These are phyloP conservation scores for Podila clonocystis DNA, from an alignment of 192 early-diverging fungal species.

Conservation along the genomic window DNA sequence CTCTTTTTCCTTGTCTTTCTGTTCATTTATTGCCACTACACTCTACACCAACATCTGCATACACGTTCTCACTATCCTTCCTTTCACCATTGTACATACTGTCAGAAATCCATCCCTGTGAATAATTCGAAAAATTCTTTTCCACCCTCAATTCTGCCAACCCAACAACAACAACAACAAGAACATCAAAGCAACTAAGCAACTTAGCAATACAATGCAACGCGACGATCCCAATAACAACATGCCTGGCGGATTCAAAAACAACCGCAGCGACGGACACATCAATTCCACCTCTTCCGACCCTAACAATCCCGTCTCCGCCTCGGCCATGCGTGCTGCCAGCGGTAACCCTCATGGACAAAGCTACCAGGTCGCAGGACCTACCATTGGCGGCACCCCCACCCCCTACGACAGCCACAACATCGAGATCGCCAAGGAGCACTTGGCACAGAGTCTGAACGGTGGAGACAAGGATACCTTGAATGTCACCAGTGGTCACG, in stretches of 20 bases:
- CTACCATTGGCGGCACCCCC: constrained; percentile 10
- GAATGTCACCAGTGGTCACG: neutral
- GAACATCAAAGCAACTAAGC: neutral
- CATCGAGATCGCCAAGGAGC: constrained; percentile 1
- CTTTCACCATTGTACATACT: neutral
- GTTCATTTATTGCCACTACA: neutral
- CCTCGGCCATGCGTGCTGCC: constrained; percentile 21
- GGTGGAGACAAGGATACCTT: neutral
- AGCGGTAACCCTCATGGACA: constrained; percentile 14
- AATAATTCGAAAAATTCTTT: too few relatives aligned
- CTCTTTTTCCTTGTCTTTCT: neutral
- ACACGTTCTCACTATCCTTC: neutral
- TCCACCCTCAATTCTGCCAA: neutral
- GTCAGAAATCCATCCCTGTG: too few relatives aligned
- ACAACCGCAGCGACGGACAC: neutral
- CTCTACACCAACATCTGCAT: neutral
- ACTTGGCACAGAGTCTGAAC: neutral
- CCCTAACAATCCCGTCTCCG: neutral
- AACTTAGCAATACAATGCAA: constrained; percentile 8
- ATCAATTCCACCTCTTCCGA: neutral
- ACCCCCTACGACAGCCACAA: constrained; percentile 7
- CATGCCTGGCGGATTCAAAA: constrained; percentile 42
- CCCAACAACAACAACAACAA: too few relatives aligned
- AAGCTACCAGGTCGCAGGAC: constrained; percentile 13
- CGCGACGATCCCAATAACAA: constrained; percentile 9